A percentile compares a stretch with the other conserved stretches of the same genome.
These are phyloP conservation scores for Hordeum pubiflorum DNA, from an alignment of 202 grass and related monocot genomes.

Conservation along the genomic window DNA sequence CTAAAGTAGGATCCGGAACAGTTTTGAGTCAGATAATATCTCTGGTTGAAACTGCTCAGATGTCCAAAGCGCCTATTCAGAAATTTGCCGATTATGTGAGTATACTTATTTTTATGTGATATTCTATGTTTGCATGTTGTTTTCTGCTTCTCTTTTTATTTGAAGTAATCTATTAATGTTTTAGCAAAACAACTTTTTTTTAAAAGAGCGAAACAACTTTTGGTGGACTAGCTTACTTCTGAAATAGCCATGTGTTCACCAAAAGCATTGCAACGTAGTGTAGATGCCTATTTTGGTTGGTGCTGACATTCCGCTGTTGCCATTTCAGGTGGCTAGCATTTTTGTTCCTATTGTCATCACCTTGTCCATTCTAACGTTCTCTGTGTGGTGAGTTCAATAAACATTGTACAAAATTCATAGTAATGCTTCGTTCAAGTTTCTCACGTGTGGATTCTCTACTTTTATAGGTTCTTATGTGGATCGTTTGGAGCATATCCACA, in stretches of 20 bases:
- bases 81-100: conserved; percentile 99
- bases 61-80: conserved; percentile 98
- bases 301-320: not conserved
- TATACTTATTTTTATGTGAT: not conserved
- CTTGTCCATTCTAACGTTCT: conserved; percentile 82
- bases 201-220: too few relatives aligned
- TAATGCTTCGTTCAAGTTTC: conserved; percentile 16
- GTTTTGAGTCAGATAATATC: conserved; percentile 98
- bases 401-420: not conserved
- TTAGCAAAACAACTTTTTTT: too few relatives aligned
- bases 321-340: conserved; percentile 91
- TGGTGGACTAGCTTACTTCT: not conserved
- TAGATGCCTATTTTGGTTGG: conserved; percentile 1
- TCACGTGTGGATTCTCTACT: conserved; percentile 2
- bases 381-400: conserved; percentile 54
- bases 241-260: not conserved
- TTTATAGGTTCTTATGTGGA: conserved; percentile 83
- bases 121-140: not conserved
- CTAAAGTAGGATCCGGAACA: conserved; percentile 88
- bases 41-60: conserved; percentile 94
- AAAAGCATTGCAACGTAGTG: not conserved
- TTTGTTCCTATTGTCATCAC: conserved; percentile 95
- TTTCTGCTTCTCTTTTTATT: not conserved
- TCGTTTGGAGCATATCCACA: conserved; percentile 70
- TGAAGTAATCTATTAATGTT: not conserved